Evolutionary conservation across 345 rosid species (phyloP).

Genomic region (Carallia brachiata): DNA sequence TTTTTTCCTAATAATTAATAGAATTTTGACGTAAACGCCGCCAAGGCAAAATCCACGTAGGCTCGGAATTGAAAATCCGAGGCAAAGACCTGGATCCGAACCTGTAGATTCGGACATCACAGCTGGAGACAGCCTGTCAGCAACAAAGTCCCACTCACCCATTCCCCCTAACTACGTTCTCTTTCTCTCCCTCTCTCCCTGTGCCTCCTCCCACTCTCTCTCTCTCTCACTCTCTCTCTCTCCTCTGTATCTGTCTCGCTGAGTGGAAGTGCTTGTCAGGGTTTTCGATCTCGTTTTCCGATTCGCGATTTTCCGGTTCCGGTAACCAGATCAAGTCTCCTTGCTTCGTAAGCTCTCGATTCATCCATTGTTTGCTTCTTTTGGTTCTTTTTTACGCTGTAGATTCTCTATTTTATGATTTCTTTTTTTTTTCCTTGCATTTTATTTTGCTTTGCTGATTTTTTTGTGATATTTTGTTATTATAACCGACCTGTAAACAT

Average conservation of each 20-base stretch:
- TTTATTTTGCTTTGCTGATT: not conserved
- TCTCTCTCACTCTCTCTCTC: conserved; percentile 10
- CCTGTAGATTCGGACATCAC: conserved; percentile 52
- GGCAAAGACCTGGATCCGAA: conserved; percentile 30
- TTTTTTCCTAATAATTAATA: too few relatives aligned
- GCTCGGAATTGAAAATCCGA: conserved; percentile 12
- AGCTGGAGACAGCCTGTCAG: conserved; percentile 99
- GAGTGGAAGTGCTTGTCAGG: conserved; percentile 12
- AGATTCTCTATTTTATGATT: not conserved
- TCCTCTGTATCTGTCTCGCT: not conserved
- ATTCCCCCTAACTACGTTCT: conserved; percentile 42
- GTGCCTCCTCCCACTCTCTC: not conserved
- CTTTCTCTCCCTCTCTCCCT: conserved; percentile 8
- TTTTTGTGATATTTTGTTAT: not conserved
- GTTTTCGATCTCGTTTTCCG: conserved; percentile 24
- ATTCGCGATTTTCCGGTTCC: conserved; percentile 26
- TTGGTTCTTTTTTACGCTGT: not conserved
- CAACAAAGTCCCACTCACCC: conserved; percentile 89
- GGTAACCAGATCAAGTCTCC: conserved; percentile 51
- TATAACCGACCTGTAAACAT: not conserved
- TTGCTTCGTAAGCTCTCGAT: conserved; percentile 50
- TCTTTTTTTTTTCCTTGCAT: not conserved
- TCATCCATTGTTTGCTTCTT: conserved; percentile 6
- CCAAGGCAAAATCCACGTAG: conserved; percentile 36
- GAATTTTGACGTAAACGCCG: too few relatives aligned